These are phyloP conservation scores for Hymenoscyphus fructigenus DNA, from an alignment of 2,329 filamentous ascomycete genomes.

Conservation along the genomic window DNA sequence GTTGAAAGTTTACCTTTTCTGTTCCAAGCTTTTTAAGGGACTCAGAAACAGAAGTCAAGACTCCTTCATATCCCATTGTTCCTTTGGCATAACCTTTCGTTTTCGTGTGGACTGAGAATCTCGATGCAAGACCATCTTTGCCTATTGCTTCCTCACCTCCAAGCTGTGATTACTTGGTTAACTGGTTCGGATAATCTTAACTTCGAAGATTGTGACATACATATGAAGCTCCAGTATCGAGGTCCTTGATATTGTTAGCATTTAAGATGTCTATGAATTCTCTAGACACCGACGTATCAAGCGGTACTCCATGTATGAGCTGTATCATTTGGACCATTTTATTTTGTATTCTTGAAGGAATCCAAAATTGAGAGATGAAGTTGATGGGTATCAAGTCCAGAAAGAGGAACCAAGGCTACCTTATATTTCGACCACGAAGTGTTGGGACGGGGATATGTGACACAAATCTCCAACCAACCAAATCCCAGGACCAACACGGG, in stretches of 20 bases:
- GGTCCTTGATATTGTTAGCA: background rate
- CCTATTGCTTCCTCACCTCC: background rate
- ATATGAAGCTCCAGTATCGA: background rate
- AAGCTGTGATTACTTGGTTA: background rate
- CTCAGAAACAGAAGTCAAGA: background rate
- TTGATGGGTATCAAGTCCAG: background rate
- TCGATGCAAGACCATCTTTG: background rate
- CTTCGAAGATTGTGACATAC: background rate
- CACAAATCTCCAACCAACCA: background rate
- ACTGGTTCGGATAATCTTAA: background rate
- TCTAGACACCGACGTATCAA: background rate
- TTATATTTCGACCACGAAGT: background rate
- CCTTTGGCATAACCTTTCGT: constrained; percentile 4
- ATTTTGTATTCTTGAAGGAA: background rate
- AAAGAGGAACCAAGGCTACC: background rate
- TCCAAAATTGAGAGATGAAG: background rate
- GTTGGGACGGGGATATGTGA: background rate
- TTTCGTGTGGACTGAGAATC: background rate
- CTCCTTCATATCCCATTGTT: background rate
- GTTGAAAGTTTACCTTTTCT: background rate
- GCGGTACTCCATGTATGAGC: background rate
- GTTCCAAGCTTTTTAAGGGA: background rate
- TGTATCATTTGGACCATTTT: background rate
- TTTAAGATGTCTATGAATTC: background rate
- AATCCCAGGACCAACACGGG: no score